phyloP scores from a whole-genome alignment of 352 stramenopile genomes.

The Pythium rishiriense region DNA sequence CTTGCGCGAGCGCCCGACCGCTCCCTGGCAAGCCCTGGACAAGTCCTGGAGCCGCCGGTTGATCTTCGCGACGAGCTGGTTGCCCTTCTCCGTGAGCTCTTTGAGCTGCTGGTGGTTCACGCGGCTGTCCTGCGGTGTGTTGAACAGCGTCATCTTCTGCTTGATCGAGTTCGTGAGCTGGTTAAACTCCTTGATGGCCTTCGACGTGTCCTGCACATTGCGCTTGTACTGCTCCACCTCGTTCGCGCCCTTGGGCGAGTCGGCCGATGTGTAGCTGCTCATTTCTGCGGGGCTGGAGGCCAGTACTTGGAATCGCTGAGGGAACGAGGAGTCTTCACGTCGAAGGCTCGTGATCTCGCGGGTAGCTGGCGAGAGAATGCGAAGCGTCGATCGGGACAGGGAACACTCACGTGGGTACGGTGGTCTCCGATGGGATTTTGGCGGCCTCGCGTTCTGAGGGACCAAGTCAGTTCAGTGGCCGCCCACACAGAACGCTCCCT shows the following conservation, averaged over 20 bases:
- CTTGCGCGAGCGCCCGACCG: slow-evolving; percentile 29
- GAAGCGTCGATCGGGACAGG: not conserved
- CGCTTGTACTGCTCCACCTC: slow-evolving; percentile 35
- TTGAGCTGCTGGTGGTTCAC: slow-evolving; percentile 47
- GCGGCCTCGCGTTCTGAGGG: slow-evolving; percentile 25
- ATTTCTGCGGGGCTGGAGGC: too few species aligned
- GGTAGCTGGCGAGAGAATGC: not conserved
- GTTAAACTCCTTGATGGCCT: slow-evolving; percentile 35
- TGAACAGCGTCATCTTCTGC: slow-evolving; percentile 42
- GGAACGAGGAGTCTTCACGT: too few species aligned
- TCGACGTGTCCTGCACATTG: slow-evolving; percentile 34
- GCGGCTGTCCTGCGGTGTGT: slow-evolving; percentile 34
- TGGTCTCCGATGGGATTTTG: not conserved
- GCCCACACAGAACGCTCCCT: not conserved
- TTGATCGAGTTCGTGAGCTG: slow-evolving; percentile 35
- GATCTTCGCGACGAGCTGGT: slow-evolving; percentile 36
- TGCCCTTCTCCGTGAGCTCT: slow-evolving; percentile 40
- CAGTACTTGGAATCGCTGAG: too few species aligned
- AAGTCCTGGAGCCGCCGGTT: slow-evolving; percentile 35
- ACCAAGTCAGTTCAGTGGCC: slow-evolving; percentile 7
- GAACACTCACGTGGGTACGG: not conserved
- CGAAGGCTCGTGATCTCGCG: too few species aligned
- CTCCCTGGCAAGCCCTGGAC: slow-evolving; percentile 23
- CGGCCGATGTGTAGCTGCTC: slow-evolving; percentile 31
- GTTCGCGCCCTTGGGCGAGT: slow-evolving; percentile 32